These are phyloP conservation scores for Nitzschia inconspicua DNA, from an alignment of 108 stramenopile species.

Conservation along the genomic window DNA sequence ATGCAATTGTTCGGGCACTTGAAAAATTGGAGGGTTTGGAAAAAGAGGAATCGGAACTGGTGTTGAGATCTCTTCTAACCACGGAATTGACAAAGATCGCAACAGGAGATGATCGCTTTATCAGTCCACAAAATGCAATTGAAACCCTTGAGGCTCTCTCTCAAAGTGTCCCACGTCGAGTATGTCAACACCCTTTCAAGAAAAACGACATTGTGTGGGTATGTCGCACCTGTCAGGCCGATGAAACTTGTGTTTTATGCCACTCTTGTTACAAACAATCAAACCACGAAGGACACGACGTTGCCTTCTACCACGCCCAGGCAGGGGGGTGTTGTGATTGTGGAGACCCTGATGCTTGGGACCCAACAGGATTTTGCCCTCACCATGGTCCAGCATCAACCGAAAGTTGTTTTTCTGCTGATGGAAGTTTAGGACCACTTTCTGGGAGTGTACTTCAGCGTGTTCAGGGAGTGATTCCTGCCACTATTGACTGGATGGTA, in stretches of 20 bases:
- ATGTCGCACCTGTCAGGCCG: constrained; percentile 93
- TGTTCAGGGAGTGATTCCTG: constrained; percentile 50
- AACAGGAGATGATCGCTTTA: constrained; percentile 9
- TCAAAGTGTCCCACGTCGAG: constrained; percentile 55
- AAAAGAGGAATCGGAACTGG: constrained; percentile 27
- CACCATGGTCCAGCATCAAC: constrained; percentile 41
- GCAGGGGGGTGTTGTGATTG: constrained; percentile 99
- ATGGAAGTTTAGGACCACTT: constrained; percentile 16
- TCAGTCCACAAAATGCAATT: constrained; percentile 20
- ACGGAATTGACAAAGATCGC: constrained; percentile 19
- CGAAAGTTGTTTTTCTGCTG: neutral
- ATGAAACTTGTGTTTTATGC: constrained; percentile 96
- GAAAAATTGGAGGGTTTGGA: constrained; percentile 34
- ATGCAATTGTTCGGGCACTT: constrained; percentile 27
- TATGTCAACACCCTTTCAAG: constrained; percentile 91
- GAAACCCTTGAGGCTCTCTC: constrained; percentile 41
- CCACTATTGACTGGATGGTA: constrained; percentile 54
- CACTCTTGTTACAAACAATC: constrained; percentile 87
- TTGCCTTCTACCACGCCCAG: constrained; percentile 93
- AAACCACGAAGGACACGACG: constrained; percentile 94
- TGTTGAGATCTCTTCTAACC: constrained; percentile 20
- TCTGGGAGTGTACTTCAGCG: constrained; percentile 20
- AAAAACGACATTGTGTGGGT: constrained; percentile 98
- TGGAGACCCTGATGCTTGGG: constrained; percentile 97
- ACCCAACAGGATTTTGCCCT: constrained; percentile 74